These are phyloP conservation scores for Hypoxylon sp. DNA, from an alignment of 2,329 filamentous ascomycete species.

Conservation along the genomic window DNA sequence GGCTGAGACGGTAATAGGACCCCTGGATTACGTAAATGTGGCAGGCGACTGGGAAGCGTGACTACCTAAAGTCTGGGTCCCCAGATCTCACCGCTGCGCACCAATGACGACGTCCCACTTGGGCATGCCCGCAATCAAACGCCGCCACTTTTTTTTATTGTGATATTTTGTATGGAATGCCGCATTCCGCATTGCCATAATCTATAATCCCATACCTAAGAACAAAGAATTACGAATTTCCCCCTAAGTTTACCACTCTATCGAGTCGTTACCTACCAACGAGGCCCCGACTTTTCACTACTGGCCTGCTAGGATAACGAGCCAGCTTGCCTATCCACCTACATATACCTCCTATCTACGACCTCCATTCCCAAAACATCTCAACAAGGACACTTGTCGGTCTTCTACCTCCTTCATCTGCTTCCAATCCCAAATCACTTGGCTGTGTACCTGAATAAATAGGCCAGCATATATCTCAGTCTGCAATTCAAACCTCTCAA, in stretches of 20 bases:
- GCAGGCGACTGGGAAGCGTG: slow-evolving; percentile 30
- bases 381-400: slow-evolving; percentile 25
- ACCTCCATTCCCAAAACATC: slow-evolving; percentile 22
- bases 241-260: slow-evolving; percentile 22
- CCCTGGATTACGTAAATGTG: slow-evolving; percentile 33
- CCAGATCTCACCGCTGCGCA: slow-evolving; percentile 43
- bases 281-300: slow-evolving; percentile 30
- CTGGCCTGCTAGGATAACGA: slow-evolving; percentile 21
- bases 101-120: slow-evolving; percentile 41
- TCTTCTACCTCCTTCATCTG: slow-evolving; percentile 4
- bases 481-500: slow-evolving; percentile 7
- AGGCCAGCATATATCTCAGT: slow-evolving; percentile 9
- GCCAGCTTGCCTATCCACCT: slow-evolving; percentile 27
- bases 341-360: slow-evolving; percentile 32
- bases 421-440: background rate
- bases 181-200: background rate
- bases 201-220: slow-evolving; percentile 6
- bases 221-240: slow-evolving; percentile 15
- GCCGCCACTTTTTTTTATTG: slow-evolving; percentile 37
- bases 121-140: slow-evolving; percentile 37
- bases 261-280: slow-evolving; percentile 24
- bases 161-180: slow-evolving; percentile 11
- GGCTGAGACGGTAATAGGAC: slow-evolving; percentile 15
- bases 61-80: slow-evolving; percentile 39
- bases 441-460: slow-evolving; percentile 17